A percentile compares a stretch with the other conserved stretches of the same genome.
These are phyloP conservation scores for Cyclanthera cordifolia DNA, from an alignment of 306 rosid species.

Conservation along the genomic window DNA sequence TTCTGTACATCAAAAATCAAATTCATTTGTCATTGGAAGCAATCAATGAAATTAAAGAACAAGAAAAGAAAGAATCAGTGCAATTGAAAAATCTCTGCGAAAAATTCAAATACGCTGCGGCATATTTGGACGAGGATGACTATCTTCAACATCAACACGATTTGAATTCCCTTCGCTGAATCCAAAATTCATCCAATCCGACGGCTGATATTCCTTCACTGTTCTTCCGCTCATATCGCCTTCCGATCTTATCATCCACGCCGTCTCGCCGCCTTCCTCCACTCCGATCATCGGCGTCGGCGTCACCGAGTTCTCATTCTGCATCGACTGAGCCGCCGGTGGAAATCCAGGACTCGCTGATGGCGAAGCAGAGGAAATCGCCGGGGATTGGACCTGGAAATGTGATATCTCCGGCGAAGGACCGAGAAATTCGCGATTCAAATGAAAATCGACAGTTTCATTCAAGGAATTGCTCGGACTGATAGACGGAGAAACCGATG, in stretches of 20 bases:
- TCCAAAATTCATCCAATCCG: not conserved
- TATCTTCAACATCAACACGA: conserved; percentile 2
- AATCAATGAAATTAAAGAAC: not conserved
- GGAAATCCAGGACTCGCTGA: not conserved
- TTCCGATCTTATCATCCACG: not conserved
- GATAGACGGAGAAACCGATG: not conserved
- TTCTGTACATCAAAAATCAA: not conserved
- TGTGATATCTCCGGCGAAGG: not conserved
- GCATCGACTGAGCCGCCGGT: not conserved
- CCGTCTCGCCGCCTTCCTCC: not conserved
- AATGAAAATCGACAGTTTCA: not conserved
- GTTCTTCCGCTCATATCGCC: not conserved
- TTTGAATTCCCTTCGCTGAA: not conserved
- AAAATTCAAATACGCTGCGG: not conserved
- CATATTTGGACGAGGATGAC: not conserved
- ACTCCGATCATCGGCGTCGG: not conserved
- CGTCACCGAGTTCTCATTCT: not conserved
- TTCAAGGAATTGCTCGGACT: not conserved
- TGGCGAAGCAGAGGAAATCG: not conserved
- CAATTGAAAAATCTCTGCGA: not conserved
- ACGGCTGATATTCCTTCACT: not conserved
- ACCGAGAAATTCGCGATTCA: not conserved
- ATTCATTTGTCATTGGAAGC: not conserved
- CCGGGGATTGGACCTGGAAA: not conserved
- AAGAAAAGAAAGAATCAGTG: not conserved